These are phyloP conservation scores for Kwoniella sp. DNA, from an alignment of 768 basidiomycete species.

Conservation along the genomic window DNA sequence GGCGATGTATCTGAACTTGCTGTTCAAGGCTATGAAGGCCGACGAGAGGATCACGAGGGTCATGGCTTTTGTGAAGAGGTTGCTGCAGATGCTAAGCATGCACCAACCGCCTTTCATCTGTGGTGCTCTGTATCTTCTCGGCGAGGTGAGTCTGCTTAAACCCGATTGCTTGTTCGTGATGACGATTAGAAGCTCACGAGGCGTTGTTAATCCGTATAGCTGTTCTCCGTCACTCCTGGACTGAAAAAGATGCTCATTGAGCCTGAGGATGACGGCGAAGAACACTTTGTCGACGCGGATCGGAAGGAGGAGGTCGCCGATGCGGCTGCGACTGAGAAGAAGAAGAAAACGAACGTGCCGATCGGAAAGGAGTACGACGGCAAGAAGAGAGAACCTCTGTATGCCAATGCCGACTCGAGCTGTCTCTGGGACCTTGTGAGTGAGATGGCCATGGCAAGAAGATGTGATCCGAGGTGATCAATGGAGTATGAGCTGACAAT, in stretches of 20 bases:
- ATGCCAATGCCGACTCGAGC: constrained; percentile 73
- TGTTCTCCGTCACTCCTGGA: constrained; percentile 61
- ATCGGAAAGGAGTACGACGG: constrained; percentile 68
- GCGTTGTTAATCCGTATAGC: too few species aligned
- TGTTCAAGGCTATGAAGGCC: constrained; percentile 85
- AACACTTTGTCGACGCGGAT: constrained; percentile 53
- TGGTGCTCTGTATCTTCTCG: constrained; percentile 79
- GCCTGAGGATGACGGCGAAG: constrained; percentile 55
- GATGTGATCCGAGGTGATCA: too few species aligned
- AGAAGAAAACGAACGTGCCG: constrained; percentile 17
- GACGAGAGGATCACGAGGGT: constrained; percentile 66
- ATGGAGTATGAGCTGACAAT: not conserved
- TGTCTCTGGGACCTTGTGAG: constrained; percentile 89
- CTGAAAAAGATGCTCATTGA: constrained; percentile 60
- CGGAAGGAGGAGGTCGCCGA: constrained; percentile 27
- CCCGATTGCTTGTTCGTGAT: too few species aligned
- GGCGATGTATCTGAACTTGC: constrained; percentile 91
- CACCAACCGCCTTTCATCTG: constrained; percentile 85
- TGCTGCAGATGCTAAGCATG: constrained; percentile 74
- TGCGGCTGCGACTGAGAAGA: constrained; percentile 2
- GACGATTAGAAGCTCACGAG: too few species aligned
- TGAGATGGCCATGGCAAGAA: constrained; percentile 19
- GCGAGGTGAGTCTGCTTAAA: constrained; percentile 66
- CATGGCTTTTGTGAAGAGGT: constrained; percentile 77
- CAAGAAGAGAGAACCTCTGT: constrained; percentile 85